Evolutionary conservation across 2,329 filamentous ascomycete genomes (phyloP).

Genomic region (Mycosphaerelloides madeirae): DNA sequence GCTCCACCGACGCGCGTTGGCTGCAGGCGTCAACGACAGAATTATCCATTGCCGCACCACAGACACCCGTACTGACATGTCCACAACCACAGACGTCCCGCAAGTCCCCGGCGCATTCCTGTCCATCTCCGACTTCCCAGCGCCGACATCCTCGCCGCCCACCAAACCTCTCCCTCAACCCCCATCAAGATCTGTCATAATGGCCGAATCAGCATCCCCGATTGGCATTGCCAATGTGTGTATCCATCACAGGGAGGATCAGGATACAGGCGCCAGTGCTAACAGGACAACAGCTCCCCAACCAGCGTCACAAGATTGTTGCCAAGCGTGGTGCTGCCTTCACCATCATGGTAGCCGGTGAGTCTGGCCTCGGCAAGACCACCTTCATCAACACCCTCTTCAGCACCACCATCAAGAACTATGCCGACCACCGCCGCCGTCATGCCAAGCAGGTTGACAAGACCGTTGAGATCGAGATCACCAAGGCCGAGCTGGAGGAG

Average conservation of each 20-base stretch:
- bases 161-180: constrained; percentile 4
- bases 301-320: constrained; percentile 70
- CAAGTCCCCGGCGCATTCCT: background rate
- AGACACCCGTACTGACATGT: background rate
- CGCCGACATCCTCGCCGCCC: constrained; percentile 7
- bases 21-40: background rate
- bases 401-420: constrained; percentile 99
- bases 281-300: constrained; percentile 54
- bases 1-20: constrained; percentile 6
- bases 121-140: background rate
- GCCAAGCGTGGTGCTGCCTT: constrained; percentile 90
- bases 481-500: constrained; percentile 98
- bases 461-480: constrained; percentile 99
- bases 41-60: background rate
- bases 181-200: constrained; percentile 32
- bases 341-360: constrained; percentile 99
- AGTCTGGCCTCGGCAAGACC: constrained; percentile 97
- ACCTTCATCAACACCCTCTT: constrained; percentile 99
- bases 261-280: constrained; percentile 25
- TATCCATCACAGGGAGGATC: constrained; percentile 20
- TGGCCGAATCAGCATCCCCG: constrained; percentile 62
- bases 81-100: background rate
- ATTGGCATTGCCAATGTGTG: constrained; percentile 72
- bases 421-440: constrained; percentile 98
- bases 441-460: constrained; percentile 99